Evolutionary conservation across 495 filamentous ascomycete species (phyloP).

Genomic region (Daldinia loculata): DNA sequence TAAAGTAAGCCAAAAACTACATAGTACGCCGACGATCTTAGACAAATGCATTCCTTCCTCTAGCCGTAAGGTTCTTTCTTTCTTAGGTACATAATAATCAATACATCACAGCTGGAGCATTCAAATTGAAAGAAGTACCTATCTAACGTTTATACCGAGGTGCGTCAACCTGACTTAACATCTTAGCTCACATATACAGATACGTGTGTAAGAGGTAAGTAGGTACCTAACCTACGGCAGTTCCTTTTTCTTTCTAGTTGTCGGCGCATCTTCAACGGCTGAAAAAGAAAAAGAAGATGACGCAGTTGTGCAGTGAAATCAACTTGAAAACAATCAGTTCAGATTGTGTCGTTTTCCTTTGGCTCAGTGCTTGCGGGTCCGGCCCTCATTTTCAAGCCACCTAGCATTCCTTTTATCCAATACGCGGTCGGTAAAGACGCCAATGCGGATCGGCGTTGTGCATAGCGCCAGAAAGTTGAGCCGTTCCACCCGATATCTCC

Average conservation of each 20-base stretch:
- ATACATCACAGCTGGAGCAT: too few relatives aligned
- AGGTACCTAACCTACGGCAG: neutral
- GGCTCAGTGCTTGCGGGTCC: slow-evolving; percentile 10
- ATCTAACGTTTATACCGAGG: too few relatives aligned
- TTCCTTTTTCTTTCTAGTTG: neutral
- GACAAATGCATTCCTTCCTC: neutral
- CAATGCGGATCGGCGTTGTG: slow-evolving; percentile 21
- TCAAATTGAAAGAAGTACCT: too few relatives aligned
- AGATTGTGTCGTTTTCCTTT: neutral
- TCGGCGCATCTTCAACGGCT: neutral
- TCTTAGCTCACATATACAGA: neutral
- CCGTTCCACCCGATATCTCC: slow-evolving; percentile 27
- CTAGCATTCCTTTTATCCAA: slow-evolving; percentile 21
- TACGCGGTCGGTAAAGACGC: slow-evolving; percentile 14
- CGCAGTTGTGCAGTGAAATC: slow-evolving; percentile 15
- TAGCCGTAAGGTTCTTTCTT: neutral
- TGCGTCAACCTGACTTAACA: neutral
- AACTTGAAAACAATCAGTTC: slow-evolving; percentile 23
- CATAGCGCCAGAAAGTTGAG: slow-evolving; percentile 11
- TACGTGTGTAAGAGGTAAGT: neutral
- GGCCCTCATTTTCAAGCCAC: slow-evolving; percentile 24
- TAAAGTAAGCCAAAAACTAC: slow-evolving; percentile 11
- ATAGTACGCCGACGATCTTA: neutral
- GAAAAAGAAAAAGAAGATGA: slow-evolving; percentile 31
- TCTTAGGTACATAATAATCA: neutral